Evolutionary conservation across 139 green algal species (phyloP), one percentile per base, ranked within the genome.

Genomic region (Chlamydomonas incerta): DNA sequence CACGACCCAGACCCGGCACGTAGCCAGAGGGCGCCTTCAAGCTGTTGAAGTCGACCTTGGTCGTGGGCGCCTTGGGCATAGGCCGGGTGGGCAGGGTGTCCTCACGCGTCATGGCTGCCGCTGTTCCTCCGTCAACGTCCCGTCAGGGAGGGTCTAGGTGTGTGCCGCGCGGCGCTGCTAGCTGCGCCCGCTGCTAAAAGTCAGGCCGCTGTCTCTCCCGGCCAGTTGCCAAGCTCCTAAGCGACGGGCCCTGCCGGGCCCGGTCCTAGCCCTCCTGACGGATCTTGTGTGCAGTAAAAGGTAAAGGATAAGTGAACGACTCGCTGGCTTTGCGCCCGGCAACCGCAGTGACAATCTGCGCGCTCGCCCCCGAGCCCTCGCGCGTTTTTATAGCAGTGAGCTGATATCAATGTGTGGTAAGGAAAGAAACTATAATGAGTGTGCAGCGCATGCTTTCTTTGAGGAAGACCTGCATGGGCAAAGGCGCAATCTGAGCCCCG

Each of bases 1-100:
- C 98, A 87, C 98, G 95, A 24, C 98, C 98, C 74, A 99, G 75
- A 46, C 98, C 98, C 14, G 98, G 91, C 6, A 99, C 96, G 88
- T 99, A 99, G 67, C 94, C 95, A 3, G 92, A 47, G 3, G 98
- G 98, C 14, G 94, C 87, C 20, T 83, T 87, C 24, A 98, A 86
- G 20, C 89, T 72, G 87, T 98, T 99, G 90, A 96, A 98, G 81
- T 98, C 92, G 26, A 96, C 71, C 80, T 86, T 86, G 24, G 80
- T 86, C 68, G 80, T 86, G 65, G 80, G 80, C 68, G 80, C 80
- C 80, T 86, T 86, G 4, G 80, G 80, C 80, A 86, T 86, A 74
- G 80, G 80, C 68, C 80, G 67, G 47, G 80, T 86, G 24, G 80
- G 80, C 8, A 86, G 80, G 68, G 80, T 86, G 80, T 86, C 80